phyloP scores from a whole-genome alignment of 768 basidiomycete genomes.

The Suillus plorans region DNA sequence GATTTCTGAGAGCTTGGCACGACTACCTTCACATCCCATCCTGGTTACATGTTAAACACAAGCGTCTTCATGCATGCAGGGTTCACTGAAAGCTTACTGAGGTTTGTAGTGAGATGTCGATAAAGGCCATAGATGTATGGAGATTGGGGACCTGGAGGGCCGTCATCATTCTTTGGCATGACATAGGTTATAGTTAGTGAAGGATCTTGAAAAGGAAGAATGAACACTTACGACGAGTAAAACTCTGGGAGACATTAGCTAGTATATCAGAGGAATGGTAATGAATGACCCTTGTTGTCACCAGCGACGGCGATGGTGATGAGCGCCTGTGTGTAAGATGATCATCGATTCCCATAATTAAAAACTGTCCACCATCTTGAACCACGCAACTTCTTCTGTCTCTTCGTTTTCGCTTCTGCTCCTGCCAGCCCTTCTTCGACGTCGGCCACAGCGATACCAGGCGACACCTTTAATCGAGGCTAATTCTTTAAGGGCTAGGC shows the following conservation, averaged over 20 bases:
- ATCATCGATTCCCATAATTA: slow-evolving; percentile 22
- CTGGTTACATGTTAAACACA: slow-evolving; percentile 31
- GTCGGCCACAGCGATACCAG: slow-evolving; percentile 4
- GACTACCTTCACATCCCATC: slow-evolving; percentile 80
- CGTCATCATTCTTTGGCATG: slow-evolving; percentile 73
- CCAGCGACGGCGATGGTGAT: slow-evolving; percentile 5
- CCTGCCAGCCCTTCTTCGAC: background rate
- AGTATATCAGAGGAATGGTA: background rate
- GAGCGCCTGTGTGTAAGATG: slow-evolving; percentile 9
- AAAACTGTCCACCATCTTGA: slow-evolving; percentile 12
- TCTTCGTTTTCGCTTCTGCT: slow-evolving; percentile 9
- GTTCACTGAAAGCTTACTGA: slow-evolving; percentile 44
- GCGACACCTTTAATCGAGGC: background rate
- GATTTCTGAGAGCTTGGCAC: slow-evolving; percentile 81
- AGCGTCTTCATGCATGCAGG: slow-evolving; percentile 8
- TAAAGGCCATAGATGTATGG: slow-evolving; percentile 78
- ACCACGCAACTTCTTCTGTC: slow-evolving; percentile 2
- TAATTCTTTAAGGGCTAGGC: background rate
- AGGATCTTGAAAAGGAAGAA: background rate
- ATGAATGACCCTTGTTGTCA: slow-evolving; percentile 9
- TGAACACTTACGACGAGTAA: slow-evolving; percentile 42
- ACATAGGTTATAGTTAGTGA: background rate
- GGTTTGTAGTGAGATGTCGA: slow-evolving; percentile 51
- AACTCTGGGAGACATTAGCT: slow-evolving; percentile 33
- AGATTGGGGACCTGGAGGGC: slow-evolving; percentile 70